Percentiles rank a stretch among this genome's conserved stretches.
Conservation (phyloP, 192 early-diverging fungal species). For the Gigaspora rosea region DNA sequence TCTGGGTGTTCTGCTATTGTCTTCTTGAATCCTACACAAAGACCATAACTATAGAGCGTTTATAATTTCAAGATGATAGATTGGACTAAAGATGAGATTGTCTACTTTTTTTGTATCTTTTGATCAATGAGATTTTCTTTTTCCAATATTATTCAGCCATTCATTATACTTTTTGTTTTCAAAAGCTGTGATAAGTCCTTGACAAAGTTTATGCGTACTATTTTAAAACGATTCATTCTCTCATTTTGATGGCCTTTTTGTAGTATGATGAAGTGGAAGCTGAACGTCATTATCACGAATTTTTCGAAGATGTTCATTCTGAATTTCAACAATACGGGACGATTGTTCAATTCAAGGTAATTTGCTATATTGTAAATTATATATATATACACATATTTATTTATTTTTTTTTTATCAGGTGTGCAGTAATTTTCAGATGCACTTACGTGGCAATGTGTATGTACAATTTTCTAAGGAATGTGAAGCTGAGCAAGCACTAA, state of each 20-base stretch:
- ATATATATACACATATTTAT: background rate
- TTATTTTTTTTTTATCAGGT: conserved; percentile 23
- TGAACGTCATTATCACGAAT: conserved; percentile 44
- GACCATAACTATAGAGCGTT: background rate
- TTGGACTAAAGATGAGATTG: too few species aligned
- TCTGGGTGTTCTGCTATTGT: background rate
- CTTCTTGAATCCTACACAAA: background rate
- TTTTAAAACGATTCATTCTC: background rate
- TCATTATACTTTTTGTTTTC: background rate
- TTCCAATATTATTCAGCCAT: background rate
- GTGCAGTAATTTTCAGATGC: conserved; percentile 44
- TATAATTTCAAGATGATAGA: background rate
- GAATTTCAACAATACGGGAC: conserved; percentile 43
- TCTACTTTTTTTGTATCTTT: too few species aligned
- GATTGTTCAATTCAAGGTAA: conserved; percentile 48
- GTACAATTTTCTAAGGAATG: conserved; percentile 47
- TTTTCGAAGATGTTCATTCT: conserved; percentile 45
- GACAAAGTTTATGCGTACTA: background rate
- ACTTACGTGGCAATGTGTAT: conserved; percentile 52
- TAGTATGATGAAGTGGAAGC: conserved; percentile 41
- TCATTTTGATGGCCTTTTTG: conserved; percentile 9
- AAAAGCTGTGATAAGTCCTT: background rate
- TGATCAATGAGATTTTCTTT: background rate
- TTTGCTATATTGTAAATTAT: background rate
- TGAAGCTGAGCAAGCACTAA: conserved; percentile 39